Percentiles rank a stretch among this genome's conserved stretches.
Evolutionary conservation across 202 grass and related monocot species (phyloP).

Genomic region (Sporobolus alterniflorus): DNA sequence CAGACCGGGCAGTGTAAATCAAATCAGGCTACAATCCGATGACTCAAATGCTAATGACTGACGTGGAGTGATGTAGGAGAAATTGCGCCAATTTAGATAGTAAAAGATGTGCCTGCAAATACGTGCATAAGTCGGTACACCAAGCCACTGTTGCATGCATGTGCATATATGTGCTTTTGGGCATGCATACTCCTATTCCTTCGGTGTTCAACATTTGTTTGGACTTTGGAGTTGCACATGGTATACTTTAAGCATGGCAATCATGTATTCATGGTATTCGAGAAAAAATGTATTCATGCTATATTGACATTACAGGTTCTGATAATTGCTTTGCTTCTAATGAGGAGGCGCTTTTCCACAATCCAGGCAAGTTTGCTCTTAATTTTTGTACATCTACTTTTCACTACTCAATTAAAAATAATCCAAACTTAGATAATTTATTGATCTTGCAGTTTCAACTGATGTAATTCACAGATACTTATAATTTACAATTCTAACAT

Average conservation of each 20-base stretch:
- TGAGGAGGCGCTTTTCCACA: conserved; percentile 87
- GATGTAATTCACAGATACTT: conserved; percentile 6
- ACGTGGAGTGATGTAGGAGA: too few relatives aligned
- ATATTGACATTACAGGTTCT: conserved; percentile 73
- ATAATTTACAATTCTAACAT: not conserved
- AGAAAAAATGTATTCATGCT: conserved; percentile 18
- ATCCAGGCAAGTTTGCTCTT: conserved; percentile 73
- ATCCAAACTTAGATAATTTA: not conserved
- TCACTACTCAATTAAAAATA: conserved; percentile 10
- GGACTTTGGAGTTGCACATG: conserved; percentile 2
- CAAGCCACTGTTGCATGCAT: not conserved
- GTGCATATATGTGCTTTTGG: not conserved
- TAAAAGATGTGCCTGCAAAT: not conserved
- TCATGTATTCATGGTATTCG: conserved; percentile 19
- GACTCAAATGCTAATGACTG: too few relatives aligned
- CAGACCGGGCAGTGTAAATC: too few relatives aligned
- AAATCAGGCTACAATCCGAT: too few relatives aligned
- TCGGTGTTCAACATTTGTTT: conserved; percentile 21
- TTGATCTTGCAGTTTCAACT: not conserved
- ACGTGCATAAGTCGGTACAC: not conserved
- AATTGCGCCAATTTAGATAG: too few relatives aligned
- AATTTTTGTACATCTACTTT: not conserved
- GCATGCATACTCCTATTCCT: not conserved
- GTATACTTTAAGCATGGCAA: not conserved
- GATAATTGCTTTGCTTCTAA: conserved; percentile 90